phyloP scores from a whole-genome alignment of 805 yeast species.

The Saccharomycopsis vini region DNA sequence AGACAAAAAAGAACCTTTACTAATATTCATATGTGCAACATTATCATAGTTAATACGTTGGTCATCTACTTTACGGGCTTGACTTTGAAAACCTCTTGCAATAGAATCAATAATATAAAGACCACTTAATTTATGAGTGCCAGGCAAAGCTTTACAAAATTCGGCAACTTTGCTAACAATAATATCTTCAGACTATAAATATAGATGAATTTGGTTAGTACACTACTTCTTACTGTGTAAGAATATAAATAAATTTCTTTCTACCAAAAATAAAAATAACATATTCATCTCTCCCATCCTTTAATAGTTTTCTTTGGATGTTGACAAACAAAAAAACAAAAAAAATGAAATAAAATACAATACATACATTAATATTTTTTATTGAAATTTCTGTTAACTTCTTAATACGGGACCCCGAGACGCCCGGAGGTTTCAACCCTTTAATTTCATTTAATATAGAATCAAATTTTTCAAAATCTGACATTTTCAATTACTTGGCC shows the following conservation, averaged over 20 bases:
- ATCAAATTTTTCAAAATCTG: slow-evolving; percentile 30
- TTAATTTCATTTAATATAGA: slow-evolving; percentile 34
- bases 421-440: slow-evolving; percentile 75
- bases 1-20: slow-evolving; percentile 10
- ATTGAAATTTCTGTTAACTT: slow-evolving; percentile 72
- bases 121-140: slow-evolving; percentile 77
- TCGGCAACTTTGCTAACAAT: slow-evolving; percentile 51
- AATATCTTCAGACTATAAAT: slow-evolving; percentile 40
- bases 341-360: too few relatives aligned
- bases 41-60: slow-evolving; percentile 22
- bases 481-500: slow-evolving; percentile 21
- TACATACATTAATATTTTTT: slow-evolving; percentile 42
- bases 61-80: slow-evolving; percentile 51
- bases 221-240: too few relatives aligned
- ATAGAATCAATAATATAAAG: slow-evolving; percentile 89
- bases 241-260: too few relatives aligned
- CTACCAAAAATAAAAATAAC: too few relatives aligned
- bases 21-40: slow-evolving; percentile 4
- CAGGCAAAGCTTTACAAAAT: slow-evolving; percentile 61
- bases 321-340: too few relatives aligned
- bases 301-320: too few relatives aligned
- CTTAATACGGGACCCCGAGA: slow-evolving; percentile 91
- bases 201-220: too few relatives aligned
- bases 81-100: slow-evolving; percentile 76
- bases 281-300: too few relatives aligned